A percentile compares a stretch with the other conserved stretches of the same genome.
These are phyloP conservation scores for Gossypium gossypioides DNA, from an alignment of 441 rosid species.

Conservation along the genomic window DNA sequence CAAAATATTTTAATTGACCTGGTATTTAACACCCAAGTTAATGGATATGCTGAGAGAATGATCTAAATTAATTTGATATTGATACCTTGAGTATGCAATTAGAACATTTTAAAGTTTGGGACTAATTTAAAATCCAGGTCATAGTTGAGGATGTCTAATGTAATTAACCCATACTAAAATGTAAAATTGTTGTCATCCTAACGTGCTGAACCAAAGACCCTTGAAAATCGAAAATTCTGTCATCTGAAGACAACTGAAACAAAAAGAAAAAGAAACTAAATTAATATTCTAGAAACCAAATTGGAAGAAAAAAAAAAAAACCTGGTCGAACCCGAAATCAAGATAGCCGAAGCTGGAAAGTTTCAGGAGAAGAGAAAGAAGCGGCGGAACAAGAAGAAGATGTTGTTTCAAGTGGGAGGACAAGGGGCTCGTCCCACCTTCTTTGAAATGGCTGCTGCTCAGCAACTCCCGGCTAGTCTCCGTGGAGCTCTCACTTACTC, in stretches of 20 bases:
- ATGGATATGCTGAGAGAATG: too few relatives aligned
- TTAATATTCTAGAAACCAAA: neutral
- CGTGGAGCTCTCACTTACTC: conserved; percentile 95
- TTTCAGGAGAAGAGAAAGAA: neutral
- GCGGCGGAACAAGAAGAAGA: conserved; percentile 25
- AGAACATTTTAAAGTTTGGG: too few relatives aligned
- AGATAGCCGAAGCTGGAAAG: conserved; percentile 2
- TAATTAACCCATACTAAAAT: too few relatives aligned
- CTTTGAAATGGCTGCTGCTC: conserved; percentile 99
- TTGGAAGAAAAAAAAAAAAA: neutral
- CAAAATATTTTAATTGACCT: too few relatives aligned
- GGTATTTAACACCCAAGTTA: too few relatives aligned
- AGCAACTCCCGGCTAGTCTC: conserved; percentile 95
- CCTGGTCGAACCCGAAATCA: neutral
- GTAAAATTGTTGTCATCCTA: neutral
- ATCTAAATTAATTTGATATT: too few relatives aligned
- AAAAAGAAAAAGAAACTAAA: neutral
- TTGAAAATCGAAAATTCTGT: neutral
- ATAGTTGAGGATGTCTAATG: too few relatives aligned
- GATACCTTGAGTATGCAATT: too few relatives aligned
- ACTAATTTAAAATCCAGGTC: too few relatives aligned
- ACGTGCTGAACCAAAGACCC: neutral
- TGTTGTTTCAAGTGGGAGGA: conserved; percentile 98
- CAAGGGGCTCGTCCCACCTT: conserved; percentile 96
- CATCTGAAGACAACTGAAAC: neutral